Conservation (phyloP, 306 rosid species). For the Vigna trinervia region DNA sequence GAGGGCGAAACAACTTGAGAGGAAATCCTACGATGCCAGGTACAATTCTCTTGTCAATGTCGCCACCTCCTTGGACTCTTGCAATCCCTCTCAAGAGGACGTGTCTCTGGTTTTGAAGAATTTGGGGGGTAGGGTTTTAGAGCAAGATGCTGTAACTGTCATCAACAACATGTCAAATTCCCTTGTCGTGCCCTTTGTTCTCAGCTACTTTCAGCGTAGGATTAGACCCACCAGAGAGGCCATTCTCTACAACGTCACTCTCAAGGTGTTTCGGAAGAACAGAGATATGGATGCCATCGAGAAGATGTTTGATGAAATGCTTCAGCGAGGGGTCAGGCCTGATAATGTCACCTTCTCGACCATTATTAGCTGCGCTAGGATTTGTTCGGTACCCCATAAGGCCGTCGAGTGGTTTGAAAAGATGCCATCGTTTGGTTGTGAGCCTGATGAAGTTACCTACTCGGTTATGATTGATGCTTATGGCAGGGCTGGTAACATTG, state of each 20-base stretch:
- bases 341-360: constrained; percentile 89
- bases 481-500: constrained; percentile 78
- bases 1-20: constrained; percentile 72
- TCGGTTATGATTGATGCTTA: constrained; percentile 89
- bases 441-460: constrained; percentile 83
- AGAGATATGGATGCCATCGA: constrained; percentile 76
- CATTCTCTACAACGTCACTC: constrained; percentile 82
- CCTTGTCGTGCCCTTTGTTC: constrained; percentile 60
- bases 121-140: constrained; percentile 58
- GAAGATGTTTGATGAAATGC: constrained; percentile 84
- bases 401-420: constrained; percentile 96
- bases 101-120: constrained; percentile 55
- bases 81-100: constrained; percentile 55
- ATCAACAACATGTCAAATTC: constrained; percentile 72
- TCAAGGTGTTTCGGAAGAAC: constrained; percentile 77
- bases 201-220: constrained; percentile 58
- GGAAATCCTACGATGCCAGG: constrained; percentile 74
- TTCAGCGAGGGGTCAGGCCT: constrained; percentile 69
- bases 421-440: constrained; percentile 71
- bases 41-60: constrained; percentile 60
- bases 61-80: constrained; percentile 68
- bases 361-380: constrained; percentile 89
- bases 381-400: constrained; percentile 60
- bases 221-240: constrained; percentile 59
- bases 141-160: constrained; percentile 80